These are phyloP conservation scores for Podospora bellae-mahoneyi DNA, from an alignment of 495 filamentous ascomycete species.

Conservation along the genomic window DNA sequence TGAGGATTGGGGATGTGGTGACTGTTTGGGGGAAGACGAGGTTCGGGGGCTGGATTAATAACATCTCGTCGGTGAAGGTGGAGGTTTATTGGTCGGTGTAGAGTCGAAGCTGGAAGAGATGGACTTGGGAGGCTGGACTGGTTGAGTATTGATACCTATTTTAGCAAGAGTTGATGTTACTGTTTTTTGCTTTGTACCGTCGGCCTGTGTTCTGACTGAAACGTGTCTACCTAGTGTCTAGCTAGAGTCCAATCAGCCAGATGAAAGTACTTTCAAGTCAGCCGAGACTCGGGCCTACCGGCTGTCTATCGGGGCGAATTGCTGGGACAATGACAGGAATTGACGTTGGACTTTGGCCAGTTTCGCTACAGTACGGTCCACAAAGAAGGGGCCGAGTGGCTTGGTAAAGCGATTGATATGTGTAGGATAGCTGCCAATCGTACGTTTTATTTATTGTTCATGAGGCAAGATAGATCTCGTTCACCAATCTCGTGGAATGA, in stretches of 20 bases:
- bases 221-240: neutral
- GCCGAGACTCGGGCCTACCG: neutral
- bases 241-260: too few species aligned
- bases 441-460: neutral
- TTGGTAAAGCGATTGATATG: neutral
- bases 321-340: neutral
- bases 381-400: neutral
- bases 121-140: too few species aligned
- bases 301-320: neutral
- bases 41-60: slow-evolving; percentile 61
- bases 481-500: neutral
- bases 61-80: slow-evolving; percentile 53
- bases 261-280: neutral
- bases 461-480: neutral
- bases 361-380: neutral
- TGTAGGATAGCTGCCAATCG: too few species aligned
- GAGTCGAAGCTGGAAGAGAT: slow-evolving; percentile 7
- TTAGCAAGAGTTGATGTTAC: neutral
- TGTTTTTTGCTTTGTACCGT: neutral
- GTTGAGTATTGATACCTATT: neutral
- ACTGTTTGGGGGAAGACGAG: slow-evolving; percentile 62
- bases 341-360: neutral
- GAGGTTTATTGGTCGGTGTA: slow-evolving; percentile 63
- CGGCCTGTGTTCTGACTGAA: neutral
- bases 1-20: slow-evolving; percentile 62